These are phyloP conservation scores for Iberis pinnata DNA, from an alignment of 345 rosid genomes.

Conservation along the genomic window DNA sequence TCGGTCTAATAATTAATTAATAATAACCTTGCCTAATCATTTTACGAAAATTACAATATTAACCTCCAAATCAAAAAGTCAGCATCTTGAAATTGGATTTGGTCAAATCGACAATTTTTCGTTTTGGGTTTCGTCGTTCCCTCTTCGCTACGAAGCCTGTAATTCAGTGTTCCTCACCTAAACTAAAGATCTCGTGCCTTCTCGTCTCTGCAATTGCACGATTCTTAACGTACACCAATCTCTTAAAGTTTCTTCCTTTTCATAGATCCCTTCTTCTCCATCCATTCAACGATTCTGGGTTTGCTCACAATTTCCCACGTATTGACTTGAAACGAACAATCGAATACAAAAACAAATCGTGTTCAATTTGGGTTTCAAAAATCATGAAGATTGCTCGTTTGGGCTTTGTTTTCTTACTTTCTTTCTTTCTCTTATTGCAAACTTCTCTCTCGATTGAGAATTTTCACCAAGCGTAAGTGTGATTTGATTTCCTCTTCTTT, in stretches of 20 bases:
- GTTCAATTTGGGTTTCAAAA: constrained; percentile 23
- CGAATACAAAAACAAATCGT: constrained; percentile 22
- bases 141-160: too few species aligned
- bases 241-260: constrained; percentile 36
- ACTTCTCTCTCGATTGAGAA: constrained; percentile 50
- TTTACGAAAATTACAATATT: neutral
- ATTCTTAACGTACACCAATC: constrained; percentile 51
- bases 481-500: neutral
- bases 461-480: constrained; percentile 75
- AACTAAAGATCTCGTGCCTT: constrained; percentile 13
- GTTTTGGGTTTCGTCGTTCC: constrained; percentile 7
- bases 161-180: constrained; percentile 28
- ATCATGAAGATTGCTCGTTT: constrained; percentile 47
- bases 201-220: constrained; percentile 32
- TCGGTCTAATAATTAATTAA: too few species aligned
- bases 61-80: neutral
- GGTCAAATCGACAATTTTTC: constrained; percentile 2
- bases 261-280: constrained; percentile 22
- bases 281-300: constrained; percentile 7
- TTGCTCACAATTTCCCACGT: constrained; percentile 9
- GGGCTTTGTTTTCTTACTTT: constrained; percentile 31
- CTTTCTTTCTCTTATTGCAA: constrained; percentile 41
- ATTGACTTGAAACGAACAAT: constrained; percentile 33
- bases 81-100: too few species aligned
- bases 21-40: too few species aligned